Conservation (phyloP, 176 grass and related monocot genomes). For the Triticum aestivum region IWGSC_CS_RefSeq_v2.1 NC_057795.1:622702145-622702644, state of each 20-base stretch:
- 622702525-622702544: slow-evolving; percentile 4
- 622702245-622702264: not conserved
- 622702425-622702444: no score
- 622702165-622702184: not conserved
- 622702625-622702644: not conserved
- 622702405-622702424: not conserved
- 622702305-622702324: not conserved
- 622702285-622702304: slow-evolving; percentile 36
- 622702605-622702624: not conserved
- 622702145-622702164: not conserved
- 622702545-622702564: not conserved
- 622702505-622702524: not conserved
- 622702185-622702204: no score
- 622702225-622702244: not conserved
- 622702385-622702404: not conserved
- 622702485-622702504: not conserved
- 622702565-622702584: no score
- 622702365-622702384: no score
- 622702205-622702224: not conserved
- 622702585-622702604: no score
- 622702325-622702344: not conserved
- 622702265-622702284: not conserved
- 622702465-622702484: not conserved
- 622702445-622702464: no score
- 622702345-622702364: no score